Evolutionary conservation across 1,139 yeast genomes (phyloP), one percentile per base, ranked within the genome.

Genomic region (Ogataea hybrid): DNA sequence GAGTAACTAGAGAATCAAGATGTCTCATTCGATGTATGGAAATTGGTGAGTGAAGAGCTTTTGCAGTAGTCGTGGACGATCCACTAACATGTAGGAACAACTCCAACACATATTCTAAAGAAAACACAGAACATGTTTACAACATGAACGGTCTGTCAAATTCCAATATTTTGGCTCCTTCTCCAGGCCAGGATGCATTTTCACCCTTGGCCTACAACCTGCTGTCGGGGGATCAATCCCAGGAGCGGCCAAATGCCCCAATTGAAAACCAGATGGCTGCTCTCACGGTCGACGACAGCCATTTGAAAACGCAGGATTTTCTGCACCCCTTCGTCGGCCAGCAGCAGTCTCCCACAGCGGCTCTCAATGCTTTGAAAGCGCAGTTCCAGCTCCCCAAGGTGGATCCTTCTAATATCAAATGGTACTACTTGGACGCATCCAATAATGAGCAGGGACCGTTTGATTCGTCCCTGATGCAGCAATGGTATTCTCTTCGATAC

Each of bases 361-460:
- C 41, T 8, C 11, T 39, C 14, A 33, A 38, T 17, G 18, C 40
- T 2, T 27, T 40, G 20, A 38, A 10, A 9, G 47, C 41, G 29
- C 35, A 27, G 25, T 21, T 33, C 12, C 44, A 40, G 27, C 40
- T 25, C 12, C 22, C 37, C 14, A 39, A 37, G 21, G 32, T 55
- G 31, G 50, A 49, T 16, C 57, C 62, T 1, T 37, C 52, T 7
- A 64, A 69, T 40, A 71, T 81, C 52, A 68, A 72, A 43, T 87
- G 96, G 96, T 69, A 65, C 46, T 87, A 87, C 57, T 67, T 81
- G 44, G 96, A 87, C 58, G 81, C 87, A 0, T 63, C 73, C 35
- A 87, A 86, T 2, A 73, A 66, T 41, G 82, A 79, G 48, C 95
- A 85, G 57, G 96, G 96, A 18, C 95, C 96, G 2, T 87, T 86